Evolutionary conservation across 2,329 filamentous ascomycete species (phyloP).

Genomic region (Colletotrichum caudatum): DNA sequence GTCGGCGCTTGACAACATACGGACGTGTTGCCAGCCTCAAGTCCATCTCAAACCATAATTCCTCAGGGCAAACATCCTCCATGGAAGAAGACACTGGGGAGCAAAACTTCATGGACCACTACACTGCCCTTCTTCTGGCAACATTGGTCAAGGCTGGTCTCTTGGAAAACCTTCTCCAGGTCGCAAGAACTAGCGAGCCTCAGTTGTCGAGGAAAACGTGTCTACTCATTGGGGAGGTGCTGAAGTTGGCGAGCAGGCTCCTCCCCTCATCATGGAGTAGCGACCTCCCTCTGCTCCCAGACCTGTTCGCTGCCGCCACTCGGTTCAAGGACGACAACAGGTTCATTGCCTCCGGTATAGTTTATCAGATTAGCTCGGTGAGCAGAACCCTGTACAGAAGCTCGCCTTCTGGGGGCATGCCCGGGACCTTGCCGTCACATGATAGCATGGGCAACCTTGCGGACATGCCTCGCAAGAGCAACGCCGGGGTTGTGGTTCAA

Average conservation of each 20-base stretch:
- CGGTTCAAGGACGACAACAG: slow-evolving; percentile 78
- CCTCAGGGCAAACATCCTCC: slow-evolving; percentile 53
- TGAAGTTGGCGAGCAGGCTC: slow-evolving; percentile 89
- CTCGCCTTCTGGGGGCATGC: slow-evolving; percentile 57
- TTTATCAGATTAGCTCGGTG: slow-evolving; percentile 98
- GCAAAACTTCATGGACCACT: slow-evolving; percentile 92
- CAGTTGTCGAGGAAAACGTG: slow-evolving; percentile 89
- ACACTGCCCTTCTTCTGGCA: slow-evolving; percentile 88
- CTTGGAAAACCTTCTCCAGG: slow-evolving; percentile 69
- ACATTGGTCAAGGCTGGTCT: slow-evolving; percentile 87
- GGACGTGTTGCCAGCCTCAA: slow-evolving; percentile 91
- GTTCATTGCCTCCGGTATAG: slow-evolving; percentile 86
- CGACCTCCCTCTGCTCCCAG: slow-evolving; percentile 87
- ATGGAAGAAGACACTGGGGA: slow-evolving; percentile 76
- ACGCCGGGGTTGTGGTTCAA: slow-evolving; percentile 62
- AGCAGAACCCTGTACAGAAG: slow-evolving; percentile 92
- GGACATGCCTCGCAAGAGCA: slow-evolving; percentile 68
- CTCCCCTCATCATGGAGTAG: slow-evolving; percentile 86
- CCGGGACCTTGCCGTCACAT: slow-evolving; percentile 55
- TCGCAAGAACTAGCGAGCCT: slow-evolving; percentile 75
- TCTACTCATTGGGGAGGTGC: slow-evolving; percentile 87
- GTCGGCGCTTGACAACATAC: slow-evolving; percentile 92
- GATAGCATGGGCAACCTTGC: slow-evolving; percentile 62
- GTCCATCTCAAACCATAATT: slow-evolving; percentile 61
- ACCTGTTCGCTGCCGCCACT: slow-evolving; percentile 82